Evolutionary conservation across 2,329 filamentous ascomycete genomes (phyloP), one percentile per base, ranked within the genome.

Genomic region (Aspergillus caelatus): DNA sequence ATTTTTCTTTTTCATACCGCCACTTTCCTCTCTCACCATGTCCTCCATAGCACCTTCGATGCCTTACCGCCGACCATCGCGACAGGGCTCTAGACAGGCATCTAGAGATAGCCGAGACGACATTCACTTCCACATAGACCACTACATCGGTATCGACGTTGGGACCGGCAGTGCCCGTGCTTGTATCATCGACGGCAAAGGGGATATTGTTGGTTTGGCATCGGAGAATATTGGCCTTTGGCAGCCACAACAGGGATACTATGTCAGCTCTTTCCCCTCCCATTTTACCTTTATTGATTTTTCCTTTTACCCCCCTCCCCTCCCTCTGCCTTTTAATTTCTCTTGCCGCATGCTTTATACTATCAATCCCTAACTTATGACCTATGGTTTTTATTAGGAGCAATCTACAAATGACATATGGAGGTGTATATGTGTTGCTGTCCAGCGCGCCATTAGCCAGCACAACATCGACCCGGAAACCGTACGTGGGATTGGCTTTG

Each of bases 321-420:
- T 19, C 6, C 19, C 39, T 19, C 14, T 41, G 19, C 39, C 9
- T 43, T 58, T 34, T 48, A 23, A 30, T 12, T 36, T 26, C n/a
- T 26, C 26, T 26, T 8, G 6, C 43, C n/a, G 32, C 6, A 14
- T 21, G 39, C 36, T 11, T 48, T 46, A 19, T 14, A 46, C 26
- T 45, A 41, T 39, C 7, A 8, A 16, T 56, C 11, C 45, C 39
- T 30, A 12, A 10, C 30, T 14, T 12, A 28, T 21, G 34, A 28
- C 60, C 64, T 46, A 67, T 57, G 83, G n/a, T 16, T 3, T 12
- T 1, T 26, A 19, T 39, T 32, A 91, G 93, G 95, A 99, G 83
- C 95, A 99, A 94, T 98, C 94, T 19, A 98, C 95, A 0, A 92
- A 89, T 57, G 92, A 99, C 78, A 99, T 99, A 74, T 99, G 95